Conservation (phyloP, 352 stramenopile species). For the Globisporangium spiculum region DNA sequence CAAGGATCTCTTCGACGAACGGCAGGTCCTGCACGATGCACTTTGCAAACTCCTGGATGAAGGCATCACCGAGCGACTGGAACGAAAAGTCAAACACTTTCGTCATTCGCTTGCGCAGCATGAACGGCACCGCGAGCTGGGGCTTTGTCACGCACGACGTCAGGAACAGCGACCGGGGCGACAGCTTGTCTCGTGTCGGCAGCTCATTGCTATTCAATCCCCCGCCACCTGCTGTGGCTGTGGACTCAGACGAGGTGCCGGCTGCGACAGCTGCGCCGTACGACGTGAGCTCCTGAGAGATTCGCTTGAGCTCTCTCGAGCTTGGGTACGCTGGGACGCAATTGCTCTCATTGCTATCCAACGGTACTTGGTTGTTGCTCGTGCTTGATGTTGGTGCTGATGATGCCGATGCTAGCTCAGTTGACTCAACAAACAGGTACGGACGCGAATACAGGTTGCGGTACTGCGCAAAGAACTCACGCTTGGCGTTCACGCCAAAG, state of each 20-base stretch:
- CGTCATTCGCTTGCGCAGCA: constrained; percentile 55
- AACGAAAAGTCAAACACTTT: constrained; percentile 84
- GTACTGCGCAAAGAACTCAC: constrained; percentile 65
- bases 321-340: constrained; percentile 46
- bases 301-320: constrained; percentile 35
- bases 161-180: constrained; percentile 62
- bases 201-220: constrained; percentile 20
- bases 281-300: constrained; percentile 27
- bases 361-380: neutral
- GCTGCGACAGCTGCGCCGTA: constrained; percentile 14
- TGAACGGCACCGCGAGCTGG: constrained; percentile 56
- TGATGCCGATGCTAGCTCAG: neutral
- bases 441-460: constrained; percentile 55
- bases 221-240: neutral
- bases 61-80: constrained; percentile 70
- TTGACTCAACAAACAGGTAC: constrained; percentile 54
- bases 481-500: constrained; percentile 55
- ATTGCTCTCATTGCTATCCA: constrained; percentile 15
- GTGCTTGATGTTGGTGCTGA: neutral
- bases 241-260: neutral
- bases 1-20: constrained; percentile 74
- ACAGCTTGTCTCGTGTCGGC: constrained; percentile 47
- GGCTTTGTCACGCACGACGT: constrained; percentile 45
- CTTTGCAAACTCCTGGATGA: constrained; percentile 63
- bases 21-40: constrained; percentile 56